Percentiles rank a stretch among this genome's conserved stretches.
Conservation (phyloP, 139 green algal species). For the Raphidocelis subcapitata region DNA sequence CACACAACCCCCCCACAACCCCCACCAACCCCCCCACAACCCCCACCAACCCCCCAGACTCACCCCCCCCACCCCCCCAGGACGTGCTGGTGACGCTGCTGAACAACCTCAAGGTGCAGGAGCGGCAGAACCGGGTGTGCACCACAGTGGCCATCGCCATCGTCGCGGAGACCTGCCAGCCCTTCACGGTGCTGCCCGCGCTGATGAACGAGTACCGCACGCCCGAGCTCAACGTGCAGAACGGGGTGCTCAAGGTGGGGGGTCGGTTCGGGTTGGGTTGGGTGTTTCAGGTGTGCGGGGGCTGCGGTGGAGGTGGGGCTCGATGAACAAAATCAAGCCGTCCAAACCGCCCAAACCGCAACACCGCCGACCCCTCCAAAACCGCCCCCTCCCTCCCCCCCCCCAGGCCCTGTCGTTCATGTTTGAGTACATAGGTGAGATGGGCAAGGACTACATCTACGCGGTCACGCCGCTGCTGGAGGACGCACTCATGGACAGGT, state of each 20-base stretch:
- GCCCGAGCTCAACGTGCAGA: constrained; percentile 98
- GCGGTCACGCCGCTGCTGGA: constrained; percentile 94
- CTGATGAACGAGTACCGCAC: constrained; percentile 99
- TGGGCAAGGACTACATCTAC: constrained; percentile 99
- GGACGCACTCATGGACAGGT: constrained; percentile 94
- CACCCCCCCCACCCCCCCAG: too few species aligned
- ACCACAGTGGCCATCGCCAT: constrained; percentile 99
- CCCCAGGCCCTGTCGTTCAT: constrained; percentile 99
- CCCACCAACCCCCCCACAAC: too few species aligned
- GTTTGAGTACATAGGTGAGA: constrained; percentile 99
- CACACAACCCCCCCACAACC: too few species aligned
- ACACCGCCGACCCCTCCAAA: too few species aligned
- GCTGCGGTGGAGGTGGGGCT: neutral
- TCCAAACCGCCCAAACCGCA: too few species aligned
- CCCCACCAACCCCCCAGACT: too few species aligned
- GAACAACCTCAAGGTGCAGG: constrained; percentile 99
- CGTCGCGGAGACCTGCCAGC: constrained; percentile 97
- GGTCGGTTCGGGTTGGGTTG: too few species aligned
- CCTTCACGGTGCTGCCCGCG: constrained; percentile 98
- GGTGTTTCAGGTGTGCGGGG: neutral
- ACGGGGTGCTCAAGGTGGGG: constrained; percentile 91
- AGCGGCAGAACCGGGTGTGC: constrained; percentile 98
- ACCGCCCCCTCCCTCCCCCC: too few species aligned
- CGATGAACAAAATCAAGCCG: neutral
- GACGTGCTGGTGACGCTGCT: constrained; percentile 98